Evolutionary conservation across 306 rosid species (phyloP).

Genomic region (Prunus davidiana): DNA sequence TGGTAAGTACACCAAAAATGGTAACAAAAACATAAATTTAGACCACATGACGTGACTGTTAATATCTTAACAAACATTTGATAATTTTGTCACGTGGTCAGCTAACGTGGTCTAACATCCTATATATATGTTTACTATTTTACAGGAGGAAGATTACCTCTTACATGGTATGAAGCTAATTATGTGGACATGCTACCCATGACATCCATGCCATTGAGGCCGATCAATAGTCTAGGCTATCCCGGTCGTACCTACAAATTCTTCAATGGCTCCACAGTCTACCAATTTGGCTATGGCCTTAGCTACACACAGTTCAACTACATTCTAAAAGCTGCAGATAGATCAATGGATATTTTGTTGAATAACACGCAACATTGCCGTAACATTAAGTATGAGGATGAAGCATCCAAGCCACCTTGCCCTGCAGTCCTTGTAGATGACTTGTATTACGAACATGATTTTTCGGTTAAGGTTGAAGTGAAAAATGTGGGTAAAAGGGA

Average conservation of each 20-base stretch:
- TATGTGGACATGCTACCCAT: conserved; percentile 27
- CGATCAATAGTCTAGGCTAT: conserved; percentile 24
- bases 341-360: conserved; percentile 3
- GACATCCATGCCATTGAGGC: conserved; percentile 34
- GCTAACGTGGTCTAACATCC: too few relatives aligned
- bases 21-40: too few relatives aligned
- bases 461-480: conserved; percentile 14
- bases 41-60: too few relatives aligned
- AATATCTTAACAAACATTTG: too few relatives aligned
- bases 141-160: conserved; percentile 30
- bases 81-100: too few relatives aligned
- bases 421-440: conserved; percentile 23
- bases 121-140: too few relatives aligned
- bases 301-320: conserved; percentile 32
- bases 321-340: conserved; percentile 8
- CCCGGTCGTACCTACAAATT: conserved; percentile 39
- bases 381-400: neutral
- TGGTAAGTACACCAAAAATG: neutral
- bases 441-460: conserved; percentile 7
- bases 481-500: conserved; percentile 18
- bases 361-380: conserved; percentile 18
- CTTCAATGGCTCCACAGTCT: conserved; percentile 31
- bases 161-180: conserved; percentile 30
- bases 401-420: conserved; percentile 3
- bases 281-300: conserved; percentile 34